Conservation (phyloP, 768 basidiomycete species). For the Pleurotus cornucopiae region DNA sequence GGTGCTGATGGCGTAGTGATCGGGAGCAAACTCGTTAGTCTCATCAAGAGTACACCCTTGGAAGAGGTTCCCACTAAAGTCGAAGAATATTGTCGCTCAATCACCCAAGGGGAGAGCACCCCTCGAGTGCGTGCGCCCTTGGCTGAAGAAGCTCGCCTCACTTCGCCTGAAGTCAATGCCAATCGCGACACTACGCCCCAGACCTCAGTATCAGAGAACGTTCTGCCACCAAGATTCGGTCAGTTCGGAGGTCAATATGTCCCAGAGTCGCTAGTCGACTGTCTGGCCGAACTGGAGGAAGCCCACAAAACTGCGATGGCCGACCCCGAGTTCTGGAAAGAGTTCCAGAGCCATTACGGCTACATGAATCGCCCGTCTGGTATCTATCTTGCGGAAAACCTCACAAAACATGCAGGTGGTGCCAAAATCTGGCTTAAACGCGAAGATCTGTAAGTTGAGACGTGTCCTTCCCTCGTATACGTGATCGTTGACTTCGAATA, state of each 20-base stretch:
- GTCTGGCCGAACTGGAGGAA: constrained; percentile 83
- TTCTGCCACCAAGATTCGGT: constrained; percentile 84
- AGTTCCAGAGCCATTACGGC: constrained; percentile 80
- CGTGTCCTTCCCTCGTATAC: background rate
- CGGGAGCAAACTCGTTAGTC: constrained; percentile 77
- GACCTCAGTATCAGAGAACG: constrained; percentile 30
- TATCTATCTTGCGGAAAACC: constrained; percentile 85
- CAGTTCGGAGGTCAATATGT: constrained; percentile 98
- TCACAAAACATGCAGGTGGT: constrained; percentile 87
- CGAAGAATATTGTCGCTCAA: constrained; percentile 69
- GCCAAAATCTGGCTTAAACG: constrained; percentile 98
- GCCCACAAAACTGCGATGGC: constrained; percentile 84
- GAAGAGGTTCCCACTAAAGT: constrained; percentile 50
- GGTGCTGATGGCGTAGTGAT: constrained; percentile 97
- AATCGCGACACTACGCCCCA: constrained; percentile 23
- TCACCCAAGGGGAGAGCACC: constrained; percentile 46
- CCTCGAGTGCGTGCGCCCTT: constrained; percentile 29
- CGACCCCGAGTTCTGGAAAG: constrained; percentile 91
- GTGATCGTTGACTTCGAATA: too few relatives aligned
- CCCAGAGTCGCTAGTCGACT: constrained; percentile 93
- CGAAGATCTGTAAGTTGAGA: constrained; percentile 70
- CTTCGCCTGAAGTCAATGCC: constrained; percentile 23
- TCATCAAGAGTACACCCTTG: constrained; percentile 65
- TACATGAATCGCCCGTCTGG: constrained; percentile 96
- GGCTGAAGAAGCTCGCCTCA: constrained; percentile 16